These are phyloP conservation scores for Penicillium macrosclerotiorum DNA, from an alignment of 495 filamentous ascomycete species.

Conservation along the genomic window DNA sequence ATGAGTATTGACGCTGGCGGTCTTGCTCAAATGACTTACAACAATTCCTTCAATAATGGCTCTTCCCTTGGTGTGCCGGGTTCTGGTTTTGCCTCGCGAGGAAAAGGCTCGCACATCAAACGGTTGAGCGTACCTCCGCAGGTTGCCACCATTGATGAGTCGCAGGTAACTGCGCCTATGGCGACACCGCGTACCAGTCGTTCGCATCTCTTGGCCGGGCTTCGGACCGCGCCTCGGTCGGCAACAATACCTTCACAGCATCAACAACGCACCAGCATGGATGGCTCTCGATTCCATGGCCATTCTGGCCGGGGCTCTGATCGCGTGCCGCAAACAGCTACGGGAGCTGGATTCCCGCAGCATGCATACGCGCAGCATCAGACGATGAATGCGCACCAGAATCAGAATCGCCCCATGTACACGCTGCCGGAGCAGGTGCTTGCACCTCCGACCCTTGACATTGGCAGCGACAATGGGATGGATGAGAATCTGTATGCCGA, in stretches of 20 bases:
- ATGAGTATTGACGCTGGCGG: conserved; percentile 97
- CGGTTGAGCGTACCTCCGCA: conserved; percentile 67
- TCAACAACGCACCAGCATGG: conserved; percentile 50
- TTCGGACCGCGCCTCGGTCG: conserved; percentile 91
- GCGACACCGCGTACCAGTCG: conserved; percentile 90
- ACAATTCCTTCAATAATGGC: conserved; percentile 65
- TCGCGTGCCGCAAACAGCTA: conserved; percentile 62
- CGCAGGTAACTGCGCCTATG: conserved; percentile 45
- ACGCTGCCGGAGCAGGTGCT: conserved; percentile 79
- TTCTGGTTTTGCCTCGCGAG: conserved; percentile 79
- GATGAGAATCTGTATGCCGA: conserved; percentile 82
- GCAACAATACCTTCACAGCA: conserved; percentile 65
- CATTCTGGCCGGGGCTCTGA: conserved; percentile 36
- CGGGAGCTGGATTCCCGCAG: conserved; percentile 56
- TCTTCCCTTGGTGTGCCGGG: conserved; percentile 65
- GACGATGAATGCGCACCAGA: conserved; percentile 32
- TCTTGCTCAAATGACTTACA: conserved; percentile 99
- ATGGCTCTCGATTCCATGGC: conserved; percentile 44
- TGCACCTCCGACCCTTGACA: conserved; percentile 74
- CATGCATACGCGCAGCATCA: conserved; percentile 47
- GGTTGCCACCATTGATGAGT: conserved; percentile 66
- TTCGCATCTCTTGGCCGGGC: conserved; percentile 87
- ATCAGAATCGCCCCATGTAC: conserved; percentile 57
- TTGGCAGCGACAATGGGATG: conserved; percentile 63
- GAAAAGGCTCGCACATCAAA: conserved; percentile 80